Evolutionary conservation across 78 protist species (phyloP), one percentile per base, ranked within the genome.

Genomic region (Diacronema lutheri): DNA sequence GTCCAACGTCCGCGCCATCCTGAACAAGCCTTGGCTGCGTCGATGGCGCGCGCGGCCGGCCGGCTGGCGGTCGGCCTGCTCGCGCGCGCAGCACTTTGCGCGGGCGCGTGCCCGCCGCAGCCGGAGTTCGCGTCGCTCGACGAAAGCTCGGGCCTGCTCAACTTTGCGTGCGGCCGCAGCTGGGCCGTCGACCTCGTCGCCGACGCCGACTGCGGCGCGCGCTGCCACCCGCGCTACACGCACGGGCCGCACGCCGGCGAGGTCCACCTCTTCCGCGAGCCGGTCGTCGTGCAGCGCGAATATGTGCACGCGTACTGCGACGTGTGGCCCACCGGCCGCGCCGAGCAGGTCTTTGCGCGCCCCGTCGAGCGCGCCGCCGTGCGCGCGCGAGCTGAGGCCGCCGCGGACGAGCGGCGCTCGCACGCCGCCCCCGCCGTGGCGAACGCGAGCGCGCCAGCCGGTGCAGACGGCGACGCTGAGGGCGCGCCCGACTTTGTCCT

Each of bases 181-280:
- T 68, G 76, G 76, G 76, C 35, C n/a, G 76, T 68, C 31, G 76
- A 68, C 76, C n/a, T 68, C 26, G 50, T 44, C 16, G 6, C 76
- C 13, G 76, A 68, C 46, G 76, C 46, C 6, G 76, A 68, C 76
- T 68, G 76, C 46, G 31, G 12, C 50, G 0, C 41, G 31, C 41
- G 25, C 25, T 68, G 76, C 76, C 76, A 68, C 76, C 50, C 76
- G 25, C 76, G 76, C 35, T 68, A 68, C 76, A 68, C 76, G 50
- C 76, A 38, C 37, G 76, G 76, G n/a, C 16, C 23, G 55, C 23
- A 13, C n/a, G 14, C n/a, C 12, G 0, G 26, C 11, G 76, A 68
- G 76, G 76, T 68, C 13, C 14, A 35, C 26, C 76, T 68, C 50
- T 68, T 0, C 33, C 76, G 40, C 41, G 41, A 23, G 31, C 50